phyloP scores from a whole-genome alignment of 2,329 filamentous ascomycete species.

The Pseudogymnoascus sp. region DNA sequence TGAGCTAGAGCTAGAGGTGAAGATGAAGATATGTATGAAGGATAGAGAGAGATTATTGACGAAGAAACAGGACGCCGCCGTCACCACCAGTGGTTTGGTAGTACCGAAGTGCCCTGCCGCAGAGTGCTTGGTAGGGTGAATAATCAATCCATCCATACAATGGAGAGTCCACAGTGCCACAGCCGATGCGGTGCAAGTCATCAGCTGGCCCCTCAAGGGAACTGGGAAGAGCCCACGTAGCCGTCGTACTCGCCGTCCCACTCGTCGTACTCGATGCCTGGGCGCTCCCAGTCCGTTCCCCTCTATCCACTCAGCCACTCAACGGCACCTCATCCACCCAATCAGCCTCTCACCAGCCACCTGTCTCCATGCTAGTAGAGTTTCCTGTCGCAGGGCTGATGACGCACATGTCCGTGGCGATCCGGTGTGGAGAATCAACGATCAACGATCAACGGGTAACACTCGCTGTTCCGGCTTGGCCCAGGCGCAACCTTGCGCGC shows the following conservation, averaged over 20 bases:
- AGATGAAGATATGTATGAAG: not conserved
- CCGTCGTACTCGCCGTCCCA: not conserved
- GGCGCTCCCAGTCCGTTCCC: not conserved
- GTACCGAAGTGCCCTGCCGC: not conserved
- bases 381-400: not conserved
- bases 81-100: not conserved
- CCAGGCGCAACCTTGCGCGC: not conserved
- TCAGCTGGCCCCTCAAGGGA: not conserved
- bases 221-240: not conserved
- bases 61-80: not conserved
- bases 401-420: constrained; percentile 1
- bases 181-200: not conserved
- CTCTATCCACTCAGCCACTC: constrained; percentile 1
- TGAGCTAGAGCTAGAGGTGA: too few relatives aligned
- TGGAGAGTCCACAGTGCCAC: not conserved
- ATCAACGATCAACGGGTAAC: not conserved
- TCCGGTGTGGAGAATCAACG: not conserved
- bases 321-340: not conserved
- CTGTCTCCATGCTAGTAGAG: not conserved
- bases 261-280: not conserved
- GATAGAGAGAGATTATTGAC: not conserved
- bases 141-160: constrained; percentile 2
- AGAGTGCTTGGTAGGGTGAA: not conserved
- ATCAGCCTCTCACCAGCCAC: not conserved
- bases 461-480: not conserved